Evolutionary conservation across 441 rosid genomes (phyloP).

Genomic region (Adansonia gregorii): DNA sequence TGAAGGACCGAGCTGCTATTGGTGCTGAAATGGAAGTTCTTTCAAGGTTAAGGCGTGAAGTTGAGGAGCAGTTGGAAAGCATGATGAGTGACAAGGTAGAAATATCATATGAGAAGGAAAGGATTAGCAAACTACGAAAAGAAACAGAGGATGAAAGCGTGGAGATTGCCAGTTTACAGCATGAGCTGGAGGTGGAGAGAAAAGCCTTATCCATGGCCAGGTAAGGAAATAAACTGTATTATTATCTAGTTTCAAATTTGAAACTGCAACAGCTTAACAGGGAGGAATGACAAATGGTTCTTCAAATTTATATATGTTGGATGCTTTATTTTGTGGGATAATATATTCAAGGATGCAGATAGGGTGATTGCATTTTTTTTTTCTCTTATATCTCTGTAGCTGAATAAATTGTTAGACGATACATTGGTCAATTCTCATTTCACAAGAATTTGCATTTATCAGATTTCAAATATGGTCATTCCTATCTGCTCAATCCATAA

Average conservation of each 20-base stretch:
- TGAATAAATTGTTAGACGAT: not conserved
- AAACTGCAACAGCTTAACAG: not conserved
- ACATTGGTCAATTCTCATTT: not conserved
- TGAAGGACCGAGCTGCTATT: conserved; percentile 68
- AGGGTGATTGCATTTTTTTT: not conserved
- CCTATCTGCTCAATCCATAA: conserved; percentile 1
- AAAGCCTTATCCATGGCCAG: conserved; percentile 91
- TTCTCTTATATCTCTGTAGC: not conserved
- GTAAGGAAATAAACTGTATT: conserved; percentile 42
- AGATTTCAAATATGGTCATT: not conserved
- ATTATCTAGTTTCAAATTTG: not conserved
- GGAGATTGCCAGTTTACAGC: conserved; percentile 69
- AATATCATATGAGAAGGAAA: conserved; percentile 82
- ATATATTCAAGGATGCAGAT: not conserved
- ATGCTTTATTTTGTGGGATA: conserved; percentile 10
- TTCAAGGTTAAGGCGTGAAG: conserved; percentile 65
- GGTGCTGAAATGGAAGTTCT: conserved; percentile 89
- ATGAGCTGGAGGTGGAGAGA: conserved; percentile 83
- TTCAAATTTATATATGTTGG: not conserved
- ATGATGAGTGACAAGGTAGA: conserved; percentile 69
- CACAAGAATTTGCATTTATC: not conserved
- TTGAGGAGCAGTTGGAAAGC: conserved; percentile 77
- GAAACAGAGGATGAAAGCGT: conserved; percentile 76
- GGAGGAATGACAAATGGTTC: not conserved
- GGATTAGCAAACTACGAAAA: conserved; percentile 59